A percentile compares a stretch with the other conserved stretches of the same genome.
Evolutionary conservation across 257 asterid species (phyloP).

Genomic region (Solanum chiquidenum): DNA sequence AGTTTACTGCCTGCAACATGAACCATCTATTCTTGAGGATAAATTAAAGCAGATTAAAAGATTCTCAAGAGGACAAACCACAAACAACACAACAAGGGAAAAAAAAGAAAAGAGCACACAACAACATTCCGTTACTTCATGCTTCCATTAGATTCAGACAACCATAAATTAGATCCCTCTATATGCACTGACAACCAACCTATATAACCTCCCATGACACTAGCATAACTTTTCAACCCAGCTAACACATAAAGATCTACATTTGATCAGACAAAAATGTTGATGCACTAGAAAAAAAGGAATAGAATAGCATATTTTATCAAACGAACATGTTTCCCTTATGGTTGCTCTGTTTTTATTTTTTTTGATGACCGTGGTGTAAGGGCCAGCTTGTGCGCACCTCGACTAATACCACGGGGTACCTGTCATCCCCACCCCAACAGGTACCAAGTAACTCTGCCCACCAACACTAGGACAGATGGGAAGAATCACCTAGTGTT

Average conservation of each 20-base stretch:
- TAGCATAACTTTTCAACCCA: not conserved
- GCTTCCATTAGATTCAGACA: not conserved
- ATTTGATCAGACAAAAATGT: not conserved
- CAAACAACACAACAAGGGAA: not conserved
- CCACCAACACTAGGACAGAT: not conserved
- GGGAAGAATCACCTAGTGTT: not conserved
- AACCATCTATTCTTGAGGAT: not conserved
- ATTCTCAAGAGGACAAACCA: not conserved
- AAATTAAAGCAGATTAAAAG: not conserved
- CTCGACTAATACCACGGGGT: not conserved
- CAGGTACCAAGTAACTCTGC: not conserved
- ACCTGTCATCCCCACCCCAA: not conserved
- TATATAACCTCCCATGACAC: not conserved
- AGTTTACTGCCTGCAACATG: conserved; percentile 63
- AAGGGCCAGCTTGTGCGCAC: not conserved
- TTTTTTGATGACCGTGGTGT: not conserved
- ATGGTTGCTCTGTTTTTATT: not conserved
- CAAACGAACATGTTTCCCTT: not conserved
- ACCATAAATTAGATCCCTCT: not conserved
- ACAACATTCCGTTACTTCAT: not conserved
- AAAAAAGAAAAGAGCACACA: not conserved
- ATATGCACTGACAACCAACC: not conserved
- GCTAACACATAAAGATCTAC: not conserved
- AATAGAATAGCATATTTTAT: not conserved
- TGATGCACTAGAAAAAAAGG: not conserved